Conservation (phyloP, 2,329 filamentous ascomycete genomes). For the Emergomyces africanus region DNA sequence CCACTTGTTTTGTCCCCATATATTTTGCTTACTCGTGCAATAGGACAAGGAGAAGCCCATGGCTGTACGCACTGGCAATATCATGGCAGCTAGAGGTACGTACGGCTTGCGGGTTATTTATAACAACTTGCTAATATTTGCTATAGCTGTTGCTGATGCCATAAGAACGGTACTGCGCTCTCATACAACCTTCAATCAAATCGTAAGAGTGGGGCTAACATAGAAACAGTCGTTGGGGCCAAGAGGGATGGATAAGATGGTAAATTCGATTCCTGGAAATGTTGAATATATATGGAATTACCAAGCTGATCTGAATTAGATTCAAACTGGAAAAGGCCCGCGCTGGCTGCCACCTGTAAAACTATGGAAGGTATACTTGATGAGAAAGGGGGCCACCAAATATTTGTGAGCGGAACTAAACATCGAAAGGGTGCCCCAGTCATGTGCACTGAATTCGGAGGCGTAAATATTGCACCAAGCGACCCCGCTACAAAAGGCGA, state of each 20-base stretch:
- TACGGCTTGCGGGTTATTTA: not conserved
- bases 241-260: constrained; percentile 98
- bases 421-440: constrained; percentile 46
- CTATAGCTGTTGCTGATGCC: constrained; percentile 81
- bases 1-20: constrained; percentile 5
- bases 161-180: constrained; percentile 59
- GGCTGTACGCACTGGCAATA: constrained; percentile 91
- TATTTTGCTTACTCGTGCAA: constrained; percentile 26
- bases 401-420: constrained; percentile 44
- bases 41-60: constrained; percentile 94
- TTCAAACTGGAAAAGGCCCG: constrained; percentile 80
- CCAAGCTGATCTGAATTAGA: constrained; percentile 35
- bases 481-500: constrained; percentile 29
- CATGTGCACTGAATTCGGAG: constrained; percentile 56
- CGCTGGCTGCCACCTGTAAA: constrained; percentile 42
- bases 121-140: constrained; percentile 16
- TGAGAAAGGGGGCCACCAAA: constrained; percentile 38
- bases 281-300: not conserved
- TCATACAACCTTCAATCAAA: constrained; percentile 8
- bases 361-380: constrained; percentile 41
- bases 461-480: constrained; percentile 50
- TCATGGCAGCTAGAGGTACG: constrained; percentile 87
- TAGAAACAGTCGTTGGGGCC: constrained; percentile 63
- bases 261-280: constrained; percentile 15
- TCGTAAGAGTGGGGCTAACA: constrained; percentile 27